Base-by-base conservation (phyloP, 257 asterid species). In the Solanum pimpinellifolium region DNA sequence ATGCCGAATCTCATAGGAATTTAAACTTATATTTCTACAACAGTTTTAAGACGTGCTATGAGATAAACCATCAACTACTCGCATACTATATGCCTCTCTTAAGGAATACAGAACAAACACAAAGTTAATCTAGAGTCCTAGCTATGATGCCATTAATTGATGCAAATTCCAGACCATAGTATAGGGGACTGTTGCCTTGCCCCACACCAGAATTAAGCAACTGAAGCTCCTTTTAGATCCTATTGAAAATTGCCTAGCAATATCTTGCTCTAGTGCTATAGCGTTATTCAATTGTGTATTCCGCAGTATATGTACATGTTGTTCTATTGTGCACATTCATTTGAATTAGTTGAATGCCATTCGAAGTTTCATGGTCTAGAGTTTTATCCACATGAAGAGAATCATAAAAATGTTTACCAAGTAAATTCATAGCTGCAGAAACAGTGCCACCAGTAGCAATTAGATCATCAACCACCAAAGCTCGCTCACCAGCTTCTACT, bases 361-460 rank as follows among this genome's bases (percentile, higher is more conserved):
- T 37, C 37, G 31, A 81, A 74, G 52, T 52, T 9, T 66, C 16
- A 83, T 62, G 74, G 81, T 52, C 60, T 42, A 42, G 35, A 75
- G 83, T 52, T 29, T 31, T 49, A 81, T 29, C 69, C 85, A 49
- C 44, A 81, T 31, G 29, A 60, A 68, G 21, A 62, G 23, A 87
- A 73, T 70, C 42, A 87, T 10, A 65, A 83, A 33, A 87, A 23
- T 29, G 46, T 39, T 47, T 92, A 95, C 98, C 98, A 85, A 95
- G 90, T 85, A 95, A 91, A 88, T 92, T 86, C 91, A 95, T 93
- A 85, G 98, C 98, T 12, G 98, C 98, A 88, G 90, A 90, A 37
- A 95, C 95, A 77, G 98, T 95, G 94, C 98, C 97, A 27, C 98
- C 98, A 23, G 98, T 95, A 73, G 98, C 98, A 74, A 95, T 92